Percentiles rank a stretch among this genome's conserved stretches.
phyloP scores from a whole-genome alignment of 345 rosid genomes.

The Hirschfeldia incana region DNA sequence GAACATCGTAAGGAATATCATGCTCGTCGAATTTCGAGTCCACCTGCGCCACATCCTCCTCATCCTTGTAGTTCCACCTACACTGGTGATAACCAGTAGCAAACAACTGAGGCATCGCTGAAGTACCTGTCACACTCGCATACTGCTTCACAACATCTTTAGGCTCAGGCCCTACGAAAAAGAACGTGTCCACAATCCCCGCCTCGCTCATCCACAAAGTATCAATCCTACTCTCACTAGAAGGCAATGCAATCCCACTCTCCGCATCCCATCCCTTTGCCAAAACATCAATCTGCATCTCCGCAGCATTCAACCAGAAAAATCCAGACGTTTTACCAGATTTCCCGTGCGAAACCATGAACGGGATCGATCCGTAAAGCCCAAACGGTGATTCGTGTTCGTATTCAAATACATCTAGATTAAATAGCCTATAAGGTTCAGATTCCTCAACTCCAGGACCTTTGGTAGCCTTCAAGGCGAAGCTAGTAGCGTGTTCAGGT shows the following conservation, averaged over 20 bases:
- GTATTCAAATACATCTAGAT: constrained; percentile 91
- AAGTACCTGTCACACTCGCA: constrained; percentile 71
- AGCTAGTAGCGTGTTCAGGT: constrained; percentile 87
- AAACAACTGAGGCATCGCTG: constrained; percentile 91
- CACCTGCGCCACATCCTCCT: constrained; percentile 95
- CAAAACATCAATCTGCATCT: constrained; percentile 98
- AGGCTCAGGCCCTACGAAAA: constrained; percentile 84
- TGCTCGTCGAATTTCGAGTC: constrained; percentile 94
- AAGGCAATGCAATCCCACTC: constrained; percentile 60
- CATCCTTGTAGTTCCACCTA: constrained; percentile 99
- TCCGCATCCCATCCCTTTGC: constrained; percentile 91
- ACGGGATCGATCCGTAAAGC: constrained; percentile 86
- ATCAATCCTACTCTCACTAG: constrained; percentile 62
- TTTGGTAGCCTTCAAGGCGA: constrained; percentile 82
- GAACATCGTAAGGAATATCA: constrained; percentile 94
- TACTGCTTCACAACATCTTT: constrained; percentile 93
- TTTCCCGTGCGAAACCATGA: constrained; percentile 91
- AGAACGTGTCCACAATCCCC: constrained; percentile 90
- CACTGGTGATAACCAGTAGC: constrained; percentile 94
- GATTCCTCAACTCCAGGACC: constrained; percentile 89
- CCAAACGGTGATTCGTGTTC: constrained; percentile 94
- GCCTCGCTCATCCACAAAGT: constrained; percentile 99
- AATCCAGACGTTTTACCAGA: constrained; percentile 72
- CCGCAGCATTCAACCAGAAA: constrained; percentile 98
- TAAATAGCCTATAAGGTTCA: constrained; percentile 89